These are phyloP conservation scores for Claviceps digitariae DNA, from an alignment of 2,329 filamentous ascomycete genomes.

Conservation along the genomic window DNA sequence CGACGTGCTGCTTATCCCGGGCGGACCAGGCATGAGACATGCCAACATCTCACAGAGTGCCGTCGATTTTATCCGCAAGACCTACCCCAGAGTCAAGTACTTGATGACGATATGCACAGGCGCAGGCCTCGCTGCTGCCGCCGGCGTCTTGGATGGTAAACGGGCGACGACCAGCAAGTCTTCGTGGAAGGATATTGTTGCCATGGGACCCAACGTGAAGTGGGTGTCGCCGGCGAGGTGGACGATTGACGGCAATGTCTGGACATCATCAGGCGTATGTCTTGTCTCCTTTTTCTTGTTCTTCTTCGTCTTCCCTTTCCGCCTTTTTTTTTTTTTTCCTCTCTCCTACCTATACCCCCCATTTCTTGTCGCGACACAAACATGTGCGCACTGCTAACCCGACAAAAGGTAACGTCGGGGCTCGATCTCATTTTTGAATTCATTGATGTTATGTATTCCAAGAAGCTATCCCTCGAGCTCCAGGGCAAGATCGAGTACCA, in stretches of 20 bases:
- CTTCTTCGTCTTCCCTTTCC: constrained; percentile 7
- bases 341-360: background rate
- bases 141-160: constrained; percentile 45
- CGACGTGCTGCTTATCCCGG: constrained; percentile 47
- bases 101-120: constrained; percentile 57
- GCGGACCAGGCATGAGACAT: constrained; percentile 36
- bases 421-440: constrained; percentile 10
- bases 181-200: constrained; percentile 33
- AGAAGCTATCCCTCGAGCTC: background rate
- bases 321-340: background rate
- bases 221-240: constrained; percentile 50
- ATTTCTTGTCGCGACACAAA: no score
- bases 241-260: constrained; percentile 51
- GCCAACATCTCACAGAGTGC: constrained; percentile 17
- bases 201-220: constrained; percentile 32
- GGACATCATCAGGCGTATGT: constrained; percentile 44
- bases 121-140: constrained; percentile 38
- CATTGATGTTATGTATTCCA: constrained; percentile 7
- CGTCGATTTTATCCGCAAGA: constrained; percentile 24
- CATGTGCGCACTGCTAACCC: background rate
- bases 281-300: background rate
- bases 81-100: constrained; percentile 35
- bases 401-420: constrained; percentile 6
- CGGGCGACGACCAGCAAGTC: constrained; percentile 53
- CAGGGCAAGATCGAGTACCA: constrained; percentile 7